A percentile compares a stretch with the other conserved stretches of the same genome.
Conservation (phyloP, 768 basidiomycete species). For the Hypholoma fasciculare region DNA sequence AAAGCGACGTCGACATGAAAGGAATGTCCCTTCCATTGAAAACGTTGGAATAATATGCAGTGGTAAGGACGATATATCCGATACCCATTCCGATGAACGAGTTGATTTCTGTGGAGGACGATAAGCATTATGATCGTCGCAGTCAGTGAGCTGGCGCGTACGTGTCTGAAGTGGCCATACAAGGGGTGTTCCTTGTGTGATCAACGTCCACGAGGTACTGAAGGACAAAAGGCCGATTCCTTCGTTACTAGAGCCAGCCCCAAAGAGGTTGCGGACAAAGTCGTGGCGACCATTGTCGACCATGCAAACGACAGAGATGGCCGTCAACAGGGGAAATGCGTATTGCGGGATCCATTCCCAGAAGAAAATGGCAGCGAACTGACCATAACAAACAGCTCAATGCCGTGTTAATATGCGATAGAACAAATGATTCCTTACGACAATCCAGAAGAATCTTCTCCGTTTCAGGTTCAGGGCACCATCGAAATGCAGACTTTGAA, state of each 20-base stretch:
- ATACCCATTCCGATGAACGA: conserved; percentile 43
- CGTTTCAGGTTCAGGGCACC: conserved; percentile 50
- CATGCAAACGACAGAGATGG: conserved; percentile 59
- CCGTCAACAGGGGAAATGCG: conserved; percentile 62
- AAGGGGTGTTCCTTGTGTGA: conserved; percentile 53
- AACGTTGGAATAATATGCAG: conserved; percentile 54
- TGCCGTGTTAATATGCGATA: not conserved
- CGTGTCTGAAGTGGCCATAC: conserved; percentile 59
- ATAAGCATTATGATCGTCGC: not conserved
- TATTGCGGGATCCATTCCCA: conserved; percentile 54
- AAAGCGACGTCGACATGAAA: conserved; percentile 52
- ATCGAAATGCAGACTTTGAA: conserved; percentile 54
- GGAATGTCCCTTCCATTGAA: conserved; percentile 18
- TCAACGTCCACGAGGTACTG: conserved; percentile 63
- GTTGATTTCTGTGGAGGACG: conserved; percentile 12
- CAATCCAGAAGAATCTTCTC: conserved; percentile 56
- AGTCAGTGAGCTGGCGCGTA: conserved; percentile 21
- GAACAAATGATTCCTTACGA: conserved; percentile 28
- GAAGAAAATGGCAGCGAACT: conserved; percentile 39
- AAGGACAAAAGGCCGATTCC: conserved; percentile 60
- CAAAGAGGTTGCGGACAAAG: conserved; percentile 61
- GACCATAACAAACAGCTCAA: not conserved
- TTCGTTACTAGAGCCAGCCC: conserved; percentile 63
- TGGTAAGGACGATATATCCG: conserved; percentile 50
- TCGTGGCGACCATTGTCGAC: conserved; percentile 46